phyloP scores from a whole-genome alignment of 2,329 filamentous ascomycete species.

The Diaporthe sp. region DNA sequence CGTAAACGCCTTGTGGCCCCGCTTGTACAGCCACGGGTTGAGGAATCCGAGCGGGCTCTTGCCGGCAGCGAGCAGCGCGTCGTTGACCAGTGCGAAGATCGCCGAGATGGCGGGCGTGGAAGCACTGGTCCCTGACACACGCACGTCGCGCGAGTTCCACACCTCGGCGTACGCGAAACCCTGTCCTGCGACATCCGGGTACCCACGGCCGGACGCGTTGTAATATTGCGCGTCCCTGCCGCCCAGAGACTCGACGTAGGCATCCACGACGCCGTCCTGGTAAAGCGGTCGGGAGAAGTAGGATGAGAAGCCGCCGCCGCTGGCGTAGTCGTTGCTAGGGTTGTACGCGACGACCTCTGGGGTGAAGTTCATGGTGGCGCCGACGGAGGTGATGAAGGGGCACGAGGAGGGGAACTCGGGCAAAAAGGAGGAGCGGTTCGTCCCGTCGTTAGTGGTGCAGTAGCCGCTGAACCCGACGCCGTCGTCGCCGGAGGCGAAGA shows the following conservation, averaged over 20 bases:
- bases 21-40: constrained; percentile 59
- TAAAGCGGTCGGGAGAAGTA: constrained; percentile 58
- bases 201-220: constrained; percentile 56
- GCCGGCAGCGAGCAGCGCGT: constrained; percentile 58
- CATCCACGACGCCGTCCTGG: constrained; percentile 53
- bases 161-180: constrained; percentile 64
- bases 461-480: constrained; percentile 49
- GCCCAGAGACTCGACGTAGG: constrained; percentile 54
- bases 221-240: constrained; percentile 56
- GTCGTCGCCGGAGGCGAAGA: constrained; percentile 71
- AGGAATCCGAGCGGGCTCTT: constrained; percentile 64
- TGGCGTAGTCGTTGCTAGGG: constrained; percentile 39
- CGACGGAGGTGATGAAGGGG: constrained; percentile 72
- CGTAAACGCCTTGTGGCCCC: constrained; percentile 53
- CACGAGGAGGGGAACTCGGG: constrained; percentile 54
- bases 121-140: constrained; percentile 59
- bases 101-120: constrained; percentile 65
- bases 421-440: constrained; percentile 52
- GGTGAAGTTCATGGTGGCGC: constrained; percentile 58
- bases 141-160: constrained; percentile 41
- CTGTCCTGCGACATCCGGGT: constrained; percentile 65
- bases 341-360: constrained; percentile 43
- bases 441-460: constrained; percentile 41
- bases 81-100: constrained; percentile 65
- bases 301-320: constrained; percentile 66